These are phyloP conservation scores for Darksidea phi DNA, from an alignment of 495 filamentous ascomycete species.

Conservation along the genomic window DNA sequence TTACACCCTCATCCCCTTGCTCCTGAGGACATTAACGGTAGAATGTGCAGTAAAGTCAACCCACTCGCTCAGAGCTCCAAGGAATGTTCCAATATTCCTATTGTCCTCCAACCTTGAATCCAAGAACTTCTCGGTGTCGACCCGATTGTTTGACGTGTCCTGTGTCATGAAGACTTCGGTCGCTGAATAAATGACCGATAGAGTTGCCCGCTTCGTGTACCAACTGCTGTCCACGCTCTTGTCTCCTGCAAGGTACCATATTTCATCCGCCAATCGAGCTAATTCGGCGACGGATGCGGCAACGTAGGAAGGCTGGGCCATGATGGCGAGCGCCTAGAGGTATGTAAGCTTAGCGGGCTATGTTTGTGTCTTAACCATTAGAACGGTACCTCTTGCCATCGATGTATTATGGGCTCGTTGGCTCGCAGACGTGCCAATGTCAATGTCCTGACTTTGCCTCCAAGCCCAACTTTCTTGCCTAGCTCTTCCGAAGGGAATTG, in stretches of 20 bases:
- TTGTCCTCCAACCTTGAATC: slow-evolving; percentile 72
- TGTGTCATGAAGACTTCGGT: slow-evolving; percentile 89
- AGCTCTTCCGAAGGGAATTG: slow-evolving; percentile 46
- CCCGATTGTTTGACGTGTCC: slow-evolving; percentile 64
- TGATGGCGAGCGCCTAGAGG: slow-evolving; percentile 75
- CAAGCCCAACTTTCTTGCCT: slow-evolving; percentile 42
- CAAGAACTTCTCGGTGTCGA: slow-evolving; percentile 76
- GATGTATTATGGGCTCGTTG: slow-evolving; percentile 64
- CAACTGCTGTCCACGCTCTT: slow-evolving; percentile 74
- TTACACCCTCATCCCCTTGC: slow-evolving; percentile 46
- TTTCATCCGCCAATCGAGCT: slow-evolving; percentile 78
- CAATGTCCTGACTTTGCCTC: slow-evolving; percentile 61
- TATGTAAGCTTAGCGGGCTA: not conserved
- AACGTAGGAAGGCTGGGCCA: slow-evolving; percentile 76
- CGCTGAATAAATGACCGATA: slow-evolving; percentile 77
- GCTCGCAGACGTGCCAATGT: slow-evolving; percentile 69
- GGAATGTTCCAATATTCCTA: slow-evolving; percentile 54
- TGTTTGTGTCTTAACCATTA: not conserved
- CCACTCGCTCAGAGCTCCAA: slow-evolving; percentile 68
- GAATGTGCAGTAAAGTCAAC: slow-evolving; percentile 71
- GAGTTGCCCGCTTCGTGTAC: slow-evolving; percentile 83
- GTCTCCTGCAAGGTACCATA: slow-evolving; percentile 81
- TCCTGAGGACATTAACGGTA: slow-evolving; percentile 45
- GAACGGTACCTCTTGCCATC: slow-evolving; percentile 78
- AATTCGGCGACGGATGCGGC: slow-evolving; percentile 78